A percentile compares a stretch with the other conserved stretches of the same genome.
These are phyloP conservation scores for Miscanthus lutarioriparius DNA, from an alignment of 176 grass and related monocot species.

Conservation along the genomic window DNA sequence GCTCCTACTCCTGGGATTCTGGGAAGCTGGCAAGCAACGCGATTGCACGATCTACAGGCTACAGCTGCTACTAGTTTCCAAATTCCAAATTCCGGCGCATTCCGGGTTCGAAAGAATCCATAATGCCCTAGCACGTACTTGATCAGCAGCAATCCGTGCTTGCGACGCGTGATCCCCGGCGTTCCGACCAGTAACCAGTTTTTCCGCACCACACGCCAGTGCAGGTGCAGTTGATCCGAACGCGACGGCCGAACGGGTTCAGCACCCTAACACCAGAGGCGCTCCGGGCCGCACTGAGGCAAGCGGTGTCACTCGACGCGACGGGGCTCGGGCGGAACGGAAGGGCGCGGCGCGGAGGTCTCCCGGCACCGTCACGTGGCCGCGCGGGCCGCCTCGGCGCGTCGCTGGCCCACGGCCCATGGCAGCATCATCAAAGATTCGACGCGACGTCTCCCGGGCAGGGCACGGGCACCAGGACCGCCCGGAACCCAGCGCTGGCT, in stretches of 20 bases:
- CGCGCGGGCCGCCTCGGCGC: conserved; percentile 7
- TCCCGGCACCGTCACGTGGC: conserved; percentile 45
- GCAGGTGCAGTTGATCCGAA: background rate
- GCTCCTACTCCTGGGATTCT: background rate
- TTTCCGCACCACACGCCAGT: background rate
- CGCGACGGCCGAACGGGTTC: background rate
- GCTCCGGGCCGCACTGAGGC: background rate
- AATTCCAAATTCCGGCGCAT: too few relatives aligned
- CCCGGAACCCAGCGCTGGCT: too few relatives aligned
- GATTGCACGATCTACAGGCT: too few relatives aligned
- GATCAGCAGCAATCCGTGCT: too few relatives aligned
- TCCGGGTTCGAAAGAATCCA: too few relatives aligned
- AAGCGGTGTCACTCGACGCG: background rate
- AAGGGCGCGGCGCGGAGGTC: background rate
- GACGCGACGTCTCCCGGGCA: conserved; percentile 20
- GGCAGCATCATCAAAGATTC: conserved; percentile 28
- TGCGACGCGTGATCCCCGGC: background rate
- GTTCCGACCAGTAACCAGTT: background rate
- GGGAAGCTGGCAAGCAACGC: too few relatives aligned
- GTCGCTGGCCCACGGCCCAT: conserved; percentile 34
- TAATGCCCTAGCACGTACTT: too few relatives aligned
- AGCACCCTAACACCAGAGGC: background rate
- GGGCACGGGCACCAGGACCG: background rate
- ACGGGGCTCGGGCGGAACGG: background rate
- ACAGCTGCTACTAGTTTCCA: too few relatives aligned